Evolutionary conservation across 352 stramenopile species (phyloP).

Genomic region (Stephanocyclus meneghinianus): DNA sequence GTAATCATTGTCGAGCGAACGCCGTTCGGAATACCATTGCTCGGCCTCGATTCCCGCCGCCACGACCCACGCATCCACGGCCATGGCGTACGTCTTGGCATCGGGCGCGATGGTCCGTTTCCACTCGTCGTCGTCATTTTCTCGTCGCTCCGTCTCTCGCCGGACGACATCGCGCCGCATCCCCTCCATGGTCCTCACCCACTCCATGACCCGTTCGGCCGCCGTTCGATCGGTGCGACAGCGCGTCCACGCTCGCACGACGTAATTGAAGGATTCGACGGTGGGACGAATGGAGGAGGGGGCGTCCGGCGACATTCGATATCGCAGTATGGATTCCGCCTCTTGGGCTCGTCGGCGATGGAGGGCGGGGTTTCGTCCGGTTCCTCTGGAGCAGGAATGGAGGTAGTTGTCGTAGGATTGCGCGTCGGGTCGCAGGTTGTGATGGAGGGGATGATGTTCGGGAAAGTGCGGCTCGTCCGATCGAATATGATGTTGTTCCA

Average conservation of each 20-base stretch:
- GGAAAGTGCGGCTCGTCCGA: too few species aligned
- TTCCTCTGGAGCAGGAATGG: slow-evolving; percentile 63
- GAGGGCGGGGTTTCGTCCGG: slow-evolving; percentile 41
- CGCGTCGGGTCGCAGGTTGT: slow-evolving; percentile 43
- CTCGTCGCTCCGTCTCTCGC: slow-evolving; percentile 1
- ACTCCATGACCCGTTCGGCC: slow-evolving; percentile 48
- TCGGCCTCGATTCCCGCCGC: slow-evolving; percentile 53
- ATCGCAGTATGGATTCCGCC: slow-evolving; percentile 61
- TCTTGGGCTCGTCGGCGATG: slow-evolving; percentile 47
- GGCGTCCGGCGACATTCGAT: slow-evolving; percentile 48
- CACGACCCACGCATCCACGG: slow-evolving; percentile 62
- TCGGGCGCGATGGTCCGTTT: slow-evolving; percentile 55
- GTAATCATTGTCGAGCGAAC: slow-evolving; percentile 24
- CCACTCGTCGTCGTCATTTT: slow-evolving; percentile 28
- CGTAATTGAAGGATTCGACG: slow-evolving; percentile 75
- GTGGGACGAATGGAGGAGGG: slow-evolving; percentile 45
- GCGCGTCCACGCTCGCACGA: slow-evolving; percentile 71
- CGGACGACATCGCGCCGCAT: slow-evolving; percentile 49
- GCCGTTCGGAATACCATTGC: slow-evolving; percentile 27
- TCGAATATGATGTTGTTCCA: slow-evolving; percentile 40
- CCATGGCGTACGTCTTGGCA: slow-evolving; percentile 71
- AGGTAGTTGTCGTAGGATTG: slow-evolving; percentile 74
- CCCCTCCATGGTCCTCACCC: slow-evolving; percentile 69
- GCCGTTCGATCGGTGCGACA: slow-evolving; percentile 50
- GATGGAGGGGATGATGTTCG: slow-evolving; percentile 8